Conservation (phyloP, 2,329 filamentous ascomycete species). For the Aspergillus clavatus region DNA sequence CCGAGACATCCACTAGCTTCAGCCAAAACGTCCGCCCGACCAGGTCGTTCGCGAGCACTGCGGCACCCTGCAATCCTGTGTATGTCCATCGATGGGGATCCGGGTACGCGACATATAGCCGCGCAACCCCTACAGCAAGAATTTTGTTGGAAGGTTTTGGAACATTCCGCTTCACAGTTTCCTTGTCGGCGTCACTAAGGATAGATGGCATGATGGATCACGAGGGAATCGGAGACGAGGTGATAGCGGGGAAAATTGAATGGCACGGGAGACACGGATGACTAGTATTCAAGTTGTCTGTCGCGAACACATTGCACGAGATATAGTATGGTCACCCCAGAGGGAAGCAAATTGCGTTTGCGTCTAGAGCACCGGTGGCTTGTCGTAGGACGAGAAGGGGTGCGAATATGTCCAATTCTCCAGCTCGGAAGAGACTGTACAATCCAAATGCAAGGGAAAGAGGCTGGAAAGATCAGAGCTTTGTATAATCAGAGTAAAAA, state of each 20-base stretch:
- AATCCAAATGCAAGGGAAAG: neutral
- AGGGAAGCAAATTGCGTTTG: slow-evolving; percentile 8
- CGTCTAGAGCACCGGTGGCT: slow-evolving; percentile 11
- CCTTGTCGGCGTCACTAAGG: slow-evolving; percentile 88
- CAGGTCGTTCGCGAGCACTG: slow-evolving; percentile 85
- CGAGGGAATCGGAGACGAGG: slow-evolving; percentile 3
- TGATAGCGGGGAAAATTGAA: slow-evolving; percentile 11
- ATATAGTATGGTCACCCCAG: slow-evolving; percentile 1
- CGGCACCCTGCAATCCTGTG: slow-evolving; percentile 86
- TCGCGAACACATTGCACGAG: slow-evolving; percentile 17
- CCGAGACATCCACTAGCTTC: slow-evolving; percentile 94
- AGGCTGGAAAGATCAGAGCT: no score
- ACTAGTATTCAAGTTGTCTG: slow-evolving; percentile 7
- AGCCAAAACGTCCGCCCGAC: slow-evolving; percentile 96
- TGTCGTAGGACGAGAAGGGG: slow-evolving; percentile 1
- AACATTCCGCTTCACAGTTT: slow-evolving; percentile 89
- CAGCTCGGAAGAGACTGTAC: neutral
- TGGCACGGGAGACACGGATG: slow-evolving; percentile 12
- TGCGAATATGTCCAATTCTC: neutral
- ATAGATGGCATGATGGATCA: slow-evolving; percentile 54
- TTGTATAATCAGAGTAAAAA: neutral
- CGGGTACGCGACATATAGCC: slow-evolving; percentile 89
- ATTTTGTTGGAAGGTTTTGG: slow-evolving; percentile 97
- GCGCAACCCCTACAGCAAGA: slow-evolving; percentile 86
- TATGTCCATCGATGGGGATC: slow-evolving; percentile 84